phyloP scores from a whole-genome alignment of 1,284 basidiomycete species.

The Puccinia horiana region DNA sequence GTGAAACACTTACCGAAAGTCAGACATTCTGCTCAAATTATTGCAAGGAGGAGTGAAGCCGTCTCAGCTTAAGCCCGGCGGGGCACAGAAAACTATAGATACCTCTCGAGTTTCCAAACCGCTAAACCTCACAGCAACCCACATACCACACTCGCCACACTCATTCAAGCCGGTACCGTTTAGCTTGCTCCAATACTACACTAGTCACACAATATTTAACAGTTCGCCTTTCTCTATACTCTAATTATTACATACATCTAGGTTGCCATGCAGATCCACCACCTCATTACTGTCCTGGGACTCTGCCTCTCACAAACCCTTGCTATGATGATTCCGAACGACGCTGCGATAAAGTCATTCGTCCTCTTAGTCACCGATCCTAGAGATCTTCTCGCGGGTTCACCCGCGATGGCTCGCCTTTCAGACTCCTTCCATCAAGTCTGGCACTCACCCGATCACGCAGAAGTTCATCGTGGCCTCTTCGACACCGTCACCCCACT shows the following conservation, averaged over 20 bases:
- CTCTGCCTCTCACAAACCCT: background rate
- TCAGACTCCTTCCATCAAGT: background rate
- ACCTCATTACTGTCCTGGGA: constrained; percentile 6
- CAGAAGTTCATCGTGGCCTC: background rate
- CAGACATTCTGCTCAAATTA: background rate
- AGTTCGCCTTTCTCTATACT: background rate
- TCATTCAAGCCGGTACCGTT: too few species aligned
- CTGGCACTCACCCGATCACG: background rate
- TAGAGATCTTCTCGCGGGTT: background rate
- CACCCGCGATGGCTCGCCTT: background rate
- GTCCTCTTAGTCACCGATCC: background rate
- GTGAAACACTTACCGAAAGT: background rate
- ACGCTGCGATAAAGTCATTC: background rate
- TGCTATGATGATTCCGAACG: background rate
- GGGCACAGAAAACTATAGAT: background rate
- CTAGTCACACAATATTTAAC: background rate
- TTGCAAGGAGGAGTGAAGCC: background rate
- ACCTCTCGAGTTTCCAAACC: background rate
- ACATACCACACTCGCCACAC: too few species aligned
- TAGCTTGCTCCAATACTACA: too few species aligned
- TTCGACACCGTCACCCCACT: background rate
- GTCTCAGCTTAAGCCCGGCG: background rate
- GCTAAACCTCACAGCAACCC: too few species aligned
- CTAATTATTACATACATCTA: background rate
- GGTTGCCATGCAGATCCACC: constrained; percentile 6